A percentile compares a stretch with the other conserved stretches of the same genome.
Conservation (phyloP, 306 rosid genomes). For the Prunus dulcis region DNA sequence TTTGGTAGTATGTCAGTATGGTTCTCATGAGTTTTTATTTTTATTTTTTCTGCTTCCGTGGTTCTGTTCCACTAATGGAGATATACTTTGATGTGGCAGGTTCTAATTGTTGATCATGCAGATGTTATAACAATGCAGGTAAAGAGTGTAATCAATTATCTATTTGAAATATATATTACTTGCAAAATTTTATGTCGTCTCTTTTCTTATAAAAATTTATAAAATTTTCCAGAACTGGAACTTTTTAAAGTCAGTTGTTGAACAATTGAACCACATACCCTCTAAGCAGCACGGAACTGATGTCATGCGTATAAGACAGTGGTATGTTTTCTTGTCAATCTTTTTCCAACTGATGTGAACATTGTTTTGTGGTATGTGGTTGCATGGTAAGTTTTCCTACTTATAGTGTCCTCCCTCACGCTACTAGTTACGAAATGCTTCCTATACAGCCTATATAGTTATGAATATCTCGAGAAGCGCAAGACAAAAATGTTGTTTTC, state of each 20-base stretch:
- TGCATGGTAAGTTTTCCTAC: neutral
- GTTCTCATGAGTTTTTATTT: neutral
- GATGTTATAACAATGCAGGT: slow-evolving; percentile 97
- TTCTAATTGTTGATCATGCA: slow-evolving; percentile 84
- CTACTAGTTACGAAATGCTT: neutral
- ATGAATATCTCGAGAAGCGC: neutral
- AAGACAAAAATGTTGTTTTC: neutral
- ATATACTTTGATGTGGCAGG: slow-evolving; percentile 46
- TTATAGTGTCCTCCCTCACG: neutral
- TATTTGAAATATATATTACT: slow-evolving; percentile 16
- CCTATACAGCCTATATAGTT: neutral
- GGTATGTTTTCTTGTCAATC: slow-evolving; percentile 43
- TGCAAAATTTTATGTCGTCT: slow-evolving; percentile 12
- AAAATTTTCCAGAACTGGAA: slow-evolving; percentile 67
- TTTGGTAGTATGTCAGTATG: slow-evolving; percentile 18
- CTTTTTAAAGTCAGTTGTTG: slow-evolving; percentile 62
- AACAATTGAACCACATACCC: slow-evolving; percentile 70
- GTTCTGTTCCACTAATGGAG: slow-evolving; percentile 5
- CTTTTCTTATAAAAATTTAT: slow-evolving; percentile 18
- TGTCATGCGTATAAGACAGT: slow-evolving; percentile 81
- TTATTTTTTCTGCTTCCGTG: neutral
- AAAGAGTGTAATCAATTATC: slow-evolving; percentile 22
- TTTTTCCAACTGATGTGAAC: neutral
- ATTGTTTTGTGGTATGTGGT: neutral
- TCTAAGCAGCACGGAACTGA: slow-evolving; percentile 73